These are phyloP conservation scores for Jamesozyma piceae DNA, from an alignment of 805 yeast genomes.

Conservation along the genomic window DNA sequence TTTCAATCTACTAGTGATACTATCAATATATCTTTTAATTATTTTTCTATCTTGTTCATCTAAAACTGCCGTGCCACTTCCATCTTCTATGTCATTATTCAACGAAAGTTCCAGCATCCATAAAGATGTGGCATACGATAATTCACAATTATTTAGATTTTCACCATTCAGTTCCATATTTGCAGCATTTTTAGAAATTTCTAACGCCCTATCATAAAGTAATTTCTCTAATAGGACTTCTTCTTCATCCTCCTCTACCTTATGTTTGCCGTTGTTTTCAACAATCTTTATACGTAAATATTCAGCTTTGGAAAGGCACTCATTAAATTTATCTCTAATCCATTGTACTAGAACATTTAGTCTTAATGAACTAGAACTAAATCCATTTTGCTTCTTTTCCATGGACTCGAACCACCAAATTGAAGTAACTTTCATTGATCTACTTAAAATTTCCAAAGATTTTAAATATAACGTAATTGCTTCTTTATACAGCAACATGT, in stretches of 20 bases:
- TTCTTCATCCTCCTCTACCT: slow-evolving; percentile 7
- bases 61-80: slow-evolving; percentile 42
- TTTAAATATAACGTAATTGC: slow-evolving; percentile 81
- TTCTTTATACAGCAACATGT: slow-evolving; percentile 53
- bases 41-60: slow-evolving; percentile 66
- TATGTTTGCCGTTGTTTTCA: slow-evolving; percentile 6
- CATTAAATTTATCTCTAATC: slow-evolving; percentile 84
- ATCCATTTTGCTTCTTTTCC: slow-evolving; percentile 24
- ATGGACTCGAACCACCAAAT: slow-evolving; percentile 72
- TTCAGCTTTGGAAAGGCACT: slow-evolving; percentile 82
- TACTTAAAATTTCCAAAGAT: slow-evolving; percentile 69
- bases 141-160: slow-evolving; percentile 55
- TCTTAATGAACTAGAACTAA: slow-evolving; percentile 27
- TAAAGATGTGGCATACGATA: slow-evolving; percentile 80
- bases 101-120: slow-evolving; percentile 92
- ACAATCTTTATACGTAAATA: slow-evolving; percentile 50
- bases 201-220: slow-evolving; percentile 87
- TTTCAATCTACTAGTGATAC: slow-evolving; percentile 73
- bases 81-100: slow-evolving; percentile 53
- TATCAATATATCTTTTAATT: slow-evolving; percentile 71
- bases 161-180: slow-evolving; percentile 72
- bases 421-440: slow-evolving; percentile 77
- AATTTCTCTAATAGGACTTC: slow-evolving; percentile 67
- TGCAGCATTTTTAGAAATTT: slow-evolving; percentile 86
- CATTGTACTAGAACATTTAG: slow-evolving; percentile 75